A percentile compares a stretch with the other conserved stretches of the same genome.
Conservation (phyloP, 768 basidiomycete genomes). For the Vararia minispora region DNA sequence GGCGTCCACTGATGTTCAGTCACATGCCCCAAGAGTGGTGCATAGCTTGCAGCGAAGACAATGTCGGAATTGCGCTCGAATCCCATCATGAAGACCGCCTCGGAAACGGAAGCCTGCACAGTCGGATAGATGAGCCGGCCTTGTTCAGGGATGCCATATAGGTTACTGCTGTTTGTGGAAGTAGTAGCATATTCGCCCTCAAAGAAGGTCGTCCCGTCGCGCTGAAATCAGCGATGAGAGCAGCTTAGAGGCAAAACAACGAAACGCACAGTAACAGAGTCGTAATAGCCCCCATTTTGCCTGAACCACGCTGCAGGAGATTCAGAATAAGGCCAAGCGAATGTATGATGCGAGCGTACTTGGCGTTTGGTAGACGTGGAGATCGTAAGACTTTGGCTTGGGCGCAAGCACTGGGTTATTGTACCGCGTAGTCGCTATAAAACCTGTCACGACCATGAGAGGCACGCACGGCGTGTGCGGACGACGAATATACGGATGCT, state of each 20-base stretch:
- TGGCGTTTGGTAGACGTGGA: slow-evolving; percentile 49
- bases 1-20: too few species aligned
- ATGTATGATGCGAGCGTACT: too few species aligned
- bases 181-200: slow-evolving; percentile 58
- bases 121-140: slow-evolving; percentile 49
- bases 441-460: too few species aligned
- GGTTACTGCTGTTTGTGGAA: slow-evolving; percentile 38
- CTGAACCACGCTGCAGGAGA: slow-evolving; percentile 33
- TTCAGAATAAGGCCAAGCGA: too few species aligned
- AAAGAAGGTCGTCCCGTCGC: slow-evolving; percentile 49
- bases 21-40: slow-evolving; percentile 42
- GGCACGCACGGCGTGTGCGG: too few species aligned
- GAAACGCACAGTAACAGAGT: slow-evolving; percentile 27
- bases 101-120: slow-evolving; percentile 43
- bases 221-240: slow-evolving; percentile 23
- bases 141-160: slow-evolving; percentile 31
- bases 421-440: slow-evolving; percentile 41
- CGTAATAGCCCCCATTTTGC: slow-evolving; percentile 39
- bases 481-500: slow-evolving; percentile 27
- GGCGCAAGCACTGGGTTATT: slow-evolving; percentile 36
- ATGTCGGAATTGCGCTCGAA: slow-evolving; percentile 50
- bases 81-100: slow-evolving; percentile 63
- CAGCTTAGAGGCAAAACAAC: neutral
- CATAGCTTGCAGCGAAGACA: slow-evolving; percentile 54
- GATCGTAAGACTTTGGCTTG: slow-evolving; percentile 40